phyloP scores from a whole-genome alignment of 495 filamentous ascomycete species.

The Filosporella fistucella region DNA sequence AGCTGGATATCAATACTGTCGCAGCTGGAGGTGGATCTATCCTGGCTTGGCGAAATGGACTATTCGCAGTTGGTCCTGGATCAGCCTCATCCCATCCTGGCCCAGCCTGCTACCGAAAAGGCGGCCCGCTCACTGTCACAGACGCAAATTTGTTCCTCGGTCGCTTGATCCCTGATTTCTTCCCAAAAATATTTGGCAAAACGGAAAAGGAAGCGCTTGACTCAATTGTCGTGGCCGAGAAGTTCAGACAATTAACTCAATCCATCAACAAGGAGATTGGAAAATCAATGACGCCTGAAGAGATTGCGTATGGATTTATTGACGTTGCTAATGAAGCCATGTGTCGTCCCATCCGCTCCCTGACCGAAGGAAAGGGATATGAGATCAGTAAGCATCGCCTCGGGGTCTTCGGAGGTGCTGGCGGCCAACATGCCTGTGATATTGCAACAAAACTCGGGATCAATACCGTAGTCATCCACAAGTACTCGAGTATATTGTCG shows the following conservation, averaged over 20 bases:
- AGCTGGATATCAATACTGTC: slow-evolving; percentile 98
- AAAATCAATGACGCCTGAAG: slow-evolving; percentile 43
- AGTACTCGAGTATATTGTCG: slow-evolving; percentile 89
- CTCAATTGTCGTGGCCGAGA: not conserved
- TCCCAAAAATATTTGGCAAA: slow-evolving; percentile 92
- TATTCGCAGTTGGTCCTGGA: slow-evolving; percentile 93
- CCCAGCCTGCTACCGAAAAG: slow-evolving; percentile 92
- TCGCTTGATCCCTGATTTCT: slow-evolving; percentile 84
- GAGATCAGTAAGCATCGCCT: slow-evolving; percentile 84
- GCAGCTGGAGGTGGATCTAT: too few species aligned
- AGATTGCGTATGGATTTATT: too few species aligned
- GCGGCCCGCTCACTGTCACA: slow-evolving; percentile 85
- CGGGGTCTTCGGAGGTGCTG: slow-evolving; percentile 89
- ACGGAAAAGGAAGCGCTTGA: slow-evolving; percentile 70
- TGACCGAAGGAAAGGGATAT: slow-evolving; percentile 93
- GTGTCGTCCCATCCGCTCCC: slow-evolving; percentile 83
- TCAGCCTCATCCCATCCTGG: slow-evolving; percentile 90
- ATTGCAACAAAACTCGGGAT: slow-evolving; percentile 88
- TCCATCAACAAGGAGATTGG: slow-evolving; percentile 88
- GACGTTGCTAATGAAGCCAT: slow-evolving; percentile 94
- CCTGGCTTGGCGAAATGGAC: slow-evolving; percentile 82
- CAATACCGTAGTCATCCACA: slow-evolving; percentile 77
- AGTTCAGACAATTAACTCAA: too few species aligned
- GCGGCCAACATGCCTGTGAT: slow-evolving; percentile 89
- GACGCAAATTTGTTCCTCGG: slow-evolving; percentile 92